Base-by-base conservation (phyloP, 768 basidiomycete species). In the Russula sp. region DNA sequence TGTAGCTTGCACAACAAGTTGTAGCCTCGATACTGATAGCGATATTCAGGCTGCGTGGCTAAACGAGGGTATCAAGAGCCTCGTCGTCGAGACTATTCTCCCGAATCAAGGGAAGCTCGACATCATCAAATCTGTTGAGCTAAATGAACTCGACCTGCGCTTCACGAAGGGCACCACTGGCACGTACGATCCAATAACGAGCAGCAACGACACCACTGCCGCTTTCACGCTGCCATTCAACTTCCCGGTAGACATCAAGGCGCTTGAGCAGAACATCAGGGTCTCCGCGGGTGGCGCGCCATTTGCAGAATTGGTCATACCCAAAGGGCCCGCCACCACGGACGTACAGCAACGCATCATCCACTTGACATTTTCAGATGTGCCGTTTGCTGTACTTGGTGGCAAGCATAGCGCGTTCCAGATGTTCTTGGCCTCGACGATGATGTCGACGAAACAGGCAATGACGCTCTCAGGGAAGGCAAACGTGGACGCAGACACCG, bases 161-260 rank as follows among this genome's bases (percentile, higher is more conserved):
- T 89, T 89, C 72, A 81, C 84, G 0, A 70, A 79, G 59, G 73
- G 73, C n/a, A 80, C 82, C 0, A n/a, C n/a, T n/a, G n/a, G n/a
- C n/a, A 80, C 85, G 16, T 89, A 83, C 66, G 72, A 70, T 52
- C 88, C 88, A 4, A 62, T 75, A 14, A 80, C 86, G 20, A 81
- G 83, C 59, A 87, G 84, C 66, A 77, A 79, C 58, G 78, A 79
- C 40, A 84, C 86, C 1, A 80, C 81, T 20, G 85, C 85, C 0
- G 77, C 82, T 0, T 90, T 90, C 73, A 79, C 79, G 16, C 74
- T 89, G 1, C 88, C 87, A 2, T 89, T 89, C 67, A 78, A 72
- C 16, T 89, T 90, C 75, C 85, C 88, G 0, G 63, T 89, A 60
- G 84, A 90, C 68, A 84, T 90, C 66, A 77, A 78, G 2, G 76